A percentile compares a stretch with the other conserved stretches of the same genome.
Evolutionary conservation across 805 yeast genomes (phyloP).

Genomic region (Candida tallmaniae): DNA sequence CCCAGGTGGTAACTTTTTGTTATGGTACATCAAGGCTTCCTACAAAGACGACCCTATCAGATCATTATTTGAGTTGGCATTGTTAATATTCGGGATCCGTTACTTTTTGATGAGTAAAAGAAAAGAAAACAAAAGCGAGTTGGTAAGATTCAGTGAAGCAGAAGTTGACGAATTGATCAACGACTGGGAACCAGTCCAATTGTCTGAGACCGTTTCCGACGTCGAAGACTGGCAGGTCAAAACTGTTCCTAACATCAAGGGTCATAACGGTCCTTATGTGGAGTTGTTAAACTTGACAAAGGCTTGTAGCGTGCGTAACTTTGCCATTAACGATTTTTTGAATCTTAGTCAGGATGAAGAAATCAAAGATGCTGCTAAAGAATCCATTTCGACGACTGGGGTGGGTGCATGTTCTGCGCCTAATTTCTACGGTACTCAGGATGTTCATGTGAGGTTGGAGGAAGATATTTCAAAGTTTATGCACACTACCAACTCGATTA

Average conservation of each 20-base stretch:
- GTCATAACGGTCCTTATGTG: slow-evolving; percentile 44
- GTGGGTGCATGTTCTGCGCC: slow-evolving; percentile 99
- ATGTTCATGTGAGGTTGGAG: slow-evolving; percentile 78
- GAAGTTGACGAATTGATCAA: slow-evolving; percentile 81
- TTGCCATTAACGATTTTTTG: slow-evolving; percentile 70
- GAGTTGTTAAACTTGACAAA: slow-evolving; percentile 15
- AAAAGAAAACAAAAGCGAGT: slow-evolving; percentile 68
- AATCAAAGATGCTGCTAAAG: slow-evolving; percentile 51
- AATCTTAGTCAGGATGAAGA: slow-evolving; percentile 48
- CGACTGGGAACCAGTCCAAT: slow-evolving; percentile 91
- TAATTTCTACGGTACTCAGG: slow-evolving; percentile 94
- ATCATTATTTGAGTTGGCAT: slow-evolving; percentile 70
- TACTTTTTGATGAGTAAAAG: slow-evolving; percentile 78
- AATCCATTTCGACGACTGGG: slow-evolving; percentile 65
- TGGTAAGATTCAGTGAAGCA: slow-evolving; percentile 50
- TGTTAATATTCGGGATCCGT: slow-evolving; percentile 76
- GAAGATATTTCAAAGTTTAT: slow-evolving; percentile 70
- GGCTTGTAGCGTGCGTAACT: slow-evolving; percentile 47
- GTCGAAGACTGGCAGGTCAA: slow-evolving; percentile 59
- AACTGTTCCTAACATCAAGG: slow-evolving; percentile 59
- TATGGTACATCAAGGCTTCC: slow-evolving; percentile 76
- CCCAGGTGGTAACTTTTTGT: slow-evolving; percentile 57
- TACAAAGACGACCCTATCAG: slow-evolving; percentile 93
- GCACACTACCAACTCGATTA: slow-evolving; percentile 71
- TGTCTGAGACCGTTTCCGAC: slow-evolving; percentile 52